A percentile compares a stretch with the other conserved stretches of the same genome.
Evolutionary conservation across 805 yeast species (phyloP).

Genomic region (Myxozyma neotropica): DNA sequence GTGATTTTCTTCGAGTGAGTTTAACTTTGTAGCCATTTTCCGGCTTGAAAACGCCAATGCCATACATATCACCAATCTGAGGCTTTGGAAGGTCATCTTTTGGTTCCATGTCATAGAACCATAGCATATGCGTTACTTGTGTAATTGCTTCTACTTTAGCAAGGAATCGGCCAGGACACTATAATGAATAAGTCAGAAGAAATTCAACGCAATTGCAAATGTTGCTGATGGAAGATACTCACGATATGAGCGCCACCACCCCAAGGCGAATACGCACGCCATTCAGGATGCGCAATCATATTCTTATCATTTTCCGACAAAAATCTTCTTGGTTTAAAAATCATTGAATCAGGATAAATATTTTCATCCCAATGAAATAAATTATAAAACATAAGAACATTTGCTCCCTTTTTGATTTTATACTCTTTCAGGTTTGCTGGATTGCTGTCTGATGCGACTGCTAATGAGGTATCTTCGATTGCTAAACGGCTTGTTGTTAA

Average conservation of each 20-base stretch:
- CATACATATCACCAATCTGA: slow-evolving; percentile 6
- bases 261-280: slow-evolving; percentile 23
- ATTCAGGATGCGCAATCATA: slow-evolving; percentile 4
- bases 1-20: slow-evolving; percentile 5
- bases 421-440: not conserved
- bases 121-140: slow-evolving; percentile 8
- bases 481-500: slow-evolving; percentile 13
- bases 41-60: slow-evolving; percentile 11
- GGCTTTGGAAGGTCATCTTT: slow-evolving; percentile 6
- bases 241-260: slow-evolving; percentile 29
- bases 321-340: slow-evolving; percentile 18
- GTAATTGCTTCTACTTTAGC: slow-evolving; percentile 16
- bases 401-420: slow-evolving; percentile 2
- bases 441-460: not conserved
- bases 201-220: not conserved
- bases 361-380: slow-evolving; percentile 24
- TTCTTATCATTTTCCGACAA: slow-evolving; percentile 7
- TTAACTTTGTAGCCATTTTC: slow-evolving; percentile 4
- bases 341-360: slow-evolving; percentile 25
- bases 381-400: slow-evolving; percentile 7
- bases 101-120: slow-evolving; percentile 15
- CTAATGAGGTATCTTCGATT: slow-evolving; percentile 5
- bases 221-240: not conserved
- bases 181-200: not conserved
- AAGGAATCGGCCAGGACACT: slow-evolving; percentile 27